These are phyloP conservation scores for Rhizopogon salebrosus DNA, from an alignment of 768 basidiomycete genomes.

Conservation along the genomic window DNA sequence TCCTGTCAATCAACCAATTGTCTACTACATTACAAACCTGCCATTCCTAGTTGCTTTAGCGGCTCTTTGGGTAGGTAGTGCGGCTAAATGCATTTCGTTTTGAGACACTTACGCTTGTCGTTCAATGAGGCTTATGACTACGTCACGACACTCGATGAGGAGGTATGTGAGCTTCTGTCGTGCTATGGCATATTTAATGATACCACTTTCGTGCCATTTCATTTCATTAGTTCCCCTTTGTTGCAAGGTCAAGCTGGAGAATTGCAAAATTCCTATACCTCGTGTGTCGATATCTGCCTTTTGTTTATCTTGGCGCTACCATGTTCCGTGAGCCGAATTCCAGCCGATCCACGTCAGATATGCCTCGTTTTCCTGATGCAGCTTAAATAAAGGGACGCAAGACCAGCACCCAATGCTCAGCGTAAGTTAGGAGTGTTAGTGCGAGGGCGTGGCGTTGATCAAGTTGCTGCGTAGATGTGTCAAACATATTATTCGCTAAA, in stretches of 20 bases:
- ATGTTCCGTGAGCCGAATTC: background rate
- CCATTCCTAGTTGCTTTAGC: background rate
- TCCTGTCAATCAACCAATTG: background rate
- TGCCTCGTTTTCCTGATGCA: background rate
- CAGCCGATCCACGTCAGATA: background rate
- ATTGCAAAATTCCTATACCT: background rate
- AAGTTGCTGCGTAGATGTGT: background rate
- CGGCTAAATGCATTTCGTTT: background rate
- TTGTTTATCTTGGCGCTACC: background rate
- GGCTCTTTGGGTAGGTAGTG: background rate
- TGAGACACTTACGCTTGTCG: background rate
- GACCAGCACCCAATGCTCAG: background rate
- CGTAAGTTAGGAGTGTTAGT: background rate
- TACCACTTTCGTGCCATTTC: background rate
- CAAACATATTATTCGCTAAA: background rate
- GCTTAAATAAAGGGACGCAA: slow-evolving; percentile 17
- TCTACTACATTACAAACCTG: background rate
- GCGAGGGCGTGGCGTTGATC: background rate
- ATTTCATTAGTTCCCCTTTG: background rate
- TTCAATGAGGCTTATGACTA: slow-evolving; percentile 1
- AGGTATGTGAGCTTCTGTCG: background rate
- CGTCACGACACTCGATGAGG: background rate
- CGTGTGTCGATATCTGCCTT: slow-evolving; percentile 9
- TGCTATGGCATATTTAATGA: background rate
- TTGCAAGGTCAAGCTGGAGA: background rate